A percentile compares a stretch with the other conserved stretches of the same genome.
Evolutionary conservation across 441 rosid species (phyloP).

Genomic region (Pelargonium citronellum): DNA sequence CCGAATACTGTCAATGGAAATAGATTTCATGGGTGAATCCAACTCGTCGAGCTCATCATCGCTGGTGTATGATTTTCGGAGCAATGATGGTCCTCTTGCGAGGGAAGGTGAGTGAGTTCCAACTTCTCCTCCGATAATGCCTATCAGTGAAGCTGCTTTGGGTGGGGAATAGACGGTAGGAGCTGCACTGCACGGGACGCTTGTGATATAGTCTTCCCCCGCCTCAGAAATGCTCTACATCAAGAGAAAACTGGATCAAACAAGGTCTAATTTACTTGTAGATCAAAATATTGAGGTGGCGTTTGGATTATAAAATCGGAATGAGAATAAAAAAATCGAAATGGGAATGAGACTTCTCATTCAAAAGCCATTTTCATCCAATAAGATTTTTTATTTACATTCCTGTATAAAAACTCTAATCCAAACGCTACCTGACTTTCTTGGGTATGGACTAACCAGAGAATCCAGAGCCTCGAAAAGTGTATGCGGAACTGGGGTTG

Average conservation of each 20-base stretch:
- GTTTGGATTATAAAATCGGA: too few relatives aligned
- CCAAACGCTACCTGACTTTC: neutral
- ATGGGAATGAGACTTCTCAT: too few relatives aligned
- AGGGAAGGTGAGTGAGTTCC: constrained; percentile 42
- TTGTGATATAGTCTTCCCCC: constrained; percentile 39
- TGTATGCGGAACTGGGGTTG: constrained; percentile 68
- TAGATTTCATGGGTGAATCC: constrained; percentile 64
- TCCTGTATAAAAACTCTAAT: neutral
- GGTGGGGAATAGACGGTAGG: constrained; percentile 60
- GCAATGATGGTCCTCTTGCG: constrained; percentile 60
- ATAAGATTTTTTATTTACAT: neutral
- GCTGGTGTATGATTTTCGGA: constrained; percentile 72
- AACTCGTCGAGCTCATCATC: constrained; percentile 90
- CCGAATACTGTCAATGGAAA: constrained; percentile 33
- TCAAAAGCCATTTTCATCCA: too few relatives aligned
- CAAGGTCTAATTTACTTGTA: neutral
- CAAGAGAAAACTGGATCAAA: constrained; percentile 13
- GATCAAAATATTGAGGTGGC: too few relatives aligned
- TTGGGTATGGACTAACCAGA: constrained; percentile 39
- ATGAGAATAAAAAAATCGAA: too few relatives aligned
- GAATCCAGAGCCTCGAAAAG: constrained; percentile 71
- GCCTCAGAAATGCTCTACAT: constrained; percentile 35
- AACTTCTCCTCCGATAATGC: constrained; percentile 45
- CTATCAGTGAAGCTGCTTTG: constrained; percentile 44
- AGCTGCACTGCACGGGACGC: constrained; percentile 56